Evolutionary conservation across 495 filamentous ascomycete species (phyloP), one percentile per base, ranked within the genome.

Genomic region (Talaromyces wortmannii): DNA sequence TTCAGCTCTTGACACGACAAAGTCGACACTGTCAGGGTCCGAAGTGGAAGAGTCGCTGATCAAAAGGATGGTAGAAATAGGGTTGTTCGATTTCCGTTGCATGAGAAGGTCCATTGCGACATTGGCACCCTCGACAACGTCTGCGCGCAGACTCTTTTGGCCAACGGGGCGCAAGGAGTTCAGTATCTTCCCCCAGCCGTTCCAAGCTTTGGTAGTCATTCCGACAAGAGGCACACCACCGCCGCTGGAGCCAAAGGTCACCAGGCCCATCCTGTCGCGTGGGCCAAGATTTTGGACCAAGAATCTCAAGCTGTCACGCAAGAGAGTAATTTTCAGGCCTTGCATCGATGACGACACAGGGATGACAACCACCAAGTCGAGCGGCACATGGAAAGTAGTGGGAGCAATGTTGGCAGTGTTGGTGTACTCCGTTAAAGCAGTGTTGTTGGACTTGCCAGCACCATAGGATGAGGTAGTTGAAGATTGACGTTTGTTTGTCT

Each of bases 41-140:
- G 94, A 95, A 3, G 91, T 96, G n/a, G 95, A 96, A 4, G 94
- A 95, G 67, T 99, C 94, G 78, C 94, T 97, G 69, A 99, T 99
- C 58, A 99, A 76, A 67, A 97, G 81, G 60, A 99, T 99, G 7
- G 90, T 95, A 12, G 95, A 94, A 49, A 99, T 84, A 4, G 94
- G 94, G 64, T 99, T 99, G 67, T 87, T 91, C 58, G 91, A 89
- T 70, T 96, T 96, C 58, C 94, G 86, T 67, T 96, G 90, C 94
- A 99, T 99, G 45, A 99, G 79, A 43, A 99, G 76, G 67, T 99
- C 94, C 94, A 99, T 97, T 45, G 94, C 94, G 45, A 97, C 91
- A 64, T 99, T 99, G 36, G 94, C 92, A 53, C 94, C 94, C 61
- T 99, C 94, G 6, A 99, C 94, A 4, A 97, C 94, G 70, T 99